A percentile compares a stretch with the other conserved stretches of the same genome.
phyloP scores from a whole-genome alignment of 371 early-diverging fungal species.

The Haplosporangium sp. region DNA sequence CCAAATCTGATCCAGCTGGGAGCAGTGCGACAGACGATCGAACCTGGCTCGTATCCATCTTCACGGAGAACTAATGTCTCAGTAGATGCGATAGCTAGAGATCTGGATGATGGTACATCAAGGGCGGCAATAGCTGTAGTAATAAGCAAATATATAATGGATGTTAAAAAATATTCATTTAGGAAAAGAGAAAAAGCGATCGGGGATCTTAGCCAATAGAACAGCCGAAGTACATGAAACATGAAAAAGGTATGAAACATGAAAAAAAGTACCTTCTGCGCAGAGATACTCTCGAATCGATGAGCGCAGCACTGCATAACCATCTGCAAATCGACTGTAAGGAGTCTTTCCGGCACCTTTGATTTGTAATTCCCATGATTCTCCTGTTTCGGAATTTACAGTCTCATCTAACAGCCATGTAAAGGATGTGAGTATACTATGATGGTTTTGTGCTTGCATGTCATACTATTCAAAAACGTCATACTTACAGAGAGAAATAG shows the following conservation, averaged over 20 bases:
- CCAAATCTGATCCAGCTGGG: slow-evolving; percentile 93
- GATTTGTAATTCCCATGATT: slow-evolving; percentile 85
- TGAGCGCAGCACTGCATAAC: slow-evolving; percentile 85
- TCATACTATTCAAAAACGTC: neutral
- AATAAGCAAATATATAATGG: neutral
- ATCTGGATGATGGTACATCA: slow-evolving; percentile 86
- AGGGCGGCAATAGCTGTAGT: slow-evolving; percentile 66
- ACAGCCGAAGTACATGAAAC: too few relatives aligned
- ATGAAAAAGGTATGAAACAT: too few relatives aligned
- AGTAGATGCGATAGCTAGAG: slow-evolving; percentile 76
- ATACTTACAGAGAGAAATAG: slow-evolving; percentile 78
- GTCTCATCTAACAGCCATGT: slow-evolving; percentile 41
- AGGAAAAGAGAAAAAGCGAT: neutral
- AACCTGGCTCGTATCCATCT: slow-evolving; percentile 75
- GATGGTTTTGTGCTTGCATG: neutral
- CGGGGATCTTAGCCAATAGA: neutral
- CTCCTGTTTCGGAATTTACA: slow-evolving; percentile 50
- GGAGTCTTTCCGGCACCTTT: slow-evolving; percentile 90
- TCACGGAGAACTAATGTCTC: slow-evolving; percentile 78
- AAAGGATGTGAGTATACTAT: neutral
- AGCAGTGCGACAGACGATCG: slow-evolving; percentile 83
- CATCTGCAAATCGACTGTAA: slow-evolving; percentile 91
- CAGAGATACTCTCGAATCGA: slow-evolving; percentile 89
- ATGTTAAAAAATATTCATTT: neutral
- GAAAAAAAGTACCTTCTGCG: slow-evolving; percentile 71